Conservation (phyloP, 2,329 filamentous ascomycete species). For the Ceratocystis albifundus region DNA sequence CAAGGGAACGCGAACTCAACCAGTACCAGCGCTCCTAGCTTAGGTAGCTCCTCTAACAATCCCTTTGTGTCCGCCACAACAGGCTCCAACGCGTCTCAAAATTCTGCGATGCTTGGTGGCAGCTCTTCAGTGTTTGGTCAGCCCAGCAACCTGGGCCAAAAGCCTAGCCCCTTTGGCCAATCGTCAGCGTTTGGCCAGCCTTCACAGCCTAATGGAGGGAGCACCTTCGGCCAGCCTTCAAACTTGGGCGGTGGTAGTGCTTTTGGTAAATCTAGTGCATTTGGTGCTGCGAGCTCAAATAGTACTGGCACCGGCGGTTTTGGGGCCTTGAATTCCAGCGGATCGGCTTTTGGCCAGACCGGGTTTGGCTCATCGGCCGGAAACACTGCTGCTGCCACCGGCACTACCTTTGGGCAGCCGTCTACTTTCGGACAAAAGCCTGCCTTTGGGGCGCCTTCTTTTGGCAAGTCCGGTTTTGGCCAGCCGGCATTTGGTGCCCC, state of each 20-base stretch:
- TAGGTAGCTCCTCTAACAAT: conserved; percentile 34
- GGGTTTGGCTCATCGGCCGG: conserved; percentile 6
- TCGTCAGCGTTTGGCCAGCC: conserved; percentile 33
- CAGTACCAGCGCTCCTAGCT: conserved; percentile 30
- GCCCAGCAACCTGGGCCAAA: conserved; percentile 36
- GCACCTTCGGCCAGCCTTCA: conserved; percentile 24
- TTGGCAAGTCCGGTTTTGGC: conserved; percentile 20
- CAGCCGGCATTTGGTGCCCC: conserved; percentile 19
- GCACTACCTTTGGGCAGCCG: conserved; percentile 25
- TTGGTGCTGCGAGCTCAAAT: not conserved
- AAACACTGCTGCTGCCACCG: conserved; percentile 11
- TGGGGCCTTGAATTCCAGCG: conserved; percentile 5
- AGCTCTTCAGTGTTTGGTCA: conserved; percentile 29
- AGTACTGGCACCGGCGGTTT: conserved; percentile 13
- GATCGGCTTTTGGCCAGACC: conserved; percentile 16
- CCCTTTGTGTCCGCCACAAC: conserved; percentile 33
- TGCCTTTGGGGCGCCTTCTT: conserved; percentile 29
- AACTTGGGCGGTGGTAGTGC: conserved; percentile 23
- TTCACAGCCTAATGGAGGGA: conserved; percentile 26
- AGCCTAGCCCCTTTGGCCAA: conserved; percentile 29
- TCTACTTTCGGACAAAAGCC: conserved; percentile 30
- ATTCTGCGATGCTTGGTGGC: conserved; percentile 9
- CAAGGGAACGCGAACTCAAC: conserved; percentile 33
- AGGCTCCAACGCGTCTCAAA: conserved; percentile 20
- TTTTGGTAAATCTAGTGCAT: conserved; percentile 30